Evolutionary conservation across 768 basidiomycete species (phyloP).

Genomic region (Neoboletus magnificus): DNA sequence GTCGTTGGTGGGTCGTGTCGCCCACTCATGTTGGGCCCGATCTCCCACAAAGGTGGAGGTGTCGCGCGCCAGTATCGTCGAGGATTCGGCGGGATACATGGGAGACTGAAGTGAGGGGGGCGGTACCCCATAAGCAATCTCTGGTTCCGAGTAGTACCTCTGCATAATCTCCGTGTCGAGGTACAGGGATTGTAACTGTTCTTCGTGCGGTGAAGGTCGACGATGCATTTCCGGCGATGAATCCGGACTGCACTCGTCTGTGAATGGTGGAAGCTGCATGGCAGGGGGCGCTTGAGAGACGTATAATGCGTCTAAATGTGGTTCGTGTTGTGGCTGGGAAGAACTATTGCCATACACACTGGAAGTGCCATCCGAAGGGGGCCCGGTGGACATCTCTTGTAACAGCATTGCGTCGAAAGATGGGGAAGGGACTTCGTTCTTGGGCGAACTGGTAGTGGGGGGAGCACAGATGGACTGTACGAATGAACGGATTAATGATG

Average conservation of each 20-base stretch:
- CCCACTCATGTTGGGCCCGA: slow-evolving; percentile 14
- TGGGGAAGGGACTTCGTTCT: slow-evolving; percentile 28
- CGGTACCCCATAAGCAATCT: slow-evolving; percentile 9
- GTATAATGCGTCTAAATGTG: slow-evolving; percentile 18
- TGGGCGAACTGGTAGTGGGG: slow-evolving; percentile 25
- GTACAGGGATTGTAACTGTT: slow-evolving; percentile 20
- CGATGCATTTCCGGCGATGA: slow-evolving; percentile 10
- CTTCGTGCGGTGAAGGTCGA: slow-evolving; percentile 21
- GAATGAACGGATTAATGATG: slow-evolving; percentile 1
- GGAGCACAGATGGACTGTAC: slow-evolving; percentile 48
- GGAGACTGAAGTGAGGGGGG: slow-evolving; percentile 12
- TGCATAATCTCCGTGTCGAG: slow-evolving; percentile 23
- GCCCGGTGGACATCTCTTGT: not conserved
- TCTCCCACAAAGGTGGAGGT: slow-evolving; percentile 14
- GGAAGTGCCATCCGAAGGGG: slow-evolving; percentile 18
- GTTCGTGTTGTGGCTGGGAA: slow-evolving; percentile 9
- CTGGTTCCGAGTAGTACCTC: slow-evolving; percentile 19
- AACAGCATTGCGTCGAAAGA: slow-evolving; percentile 29
- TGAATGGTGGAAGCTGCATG: slow-evolving; percentile 17
- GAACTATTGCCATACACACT: slow-evolving; percentile 4
- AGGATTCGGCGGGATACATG: slow-evolving; percentile 19
- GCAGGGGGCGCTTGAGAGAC: slow-evolving; percentile 19
- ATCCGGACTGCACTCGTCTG: slow-evolving; percentile 14
- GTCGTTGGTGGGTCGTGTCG: slow-evolving; percentile 6
- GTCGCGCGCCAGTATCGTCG: slow-evolving; percentile 8